A percentile compares a stretch with the other conserved stretches of the same genome.
phyloP scores from a whole-genome alignment of 768 basidiomycete genomes.

The Russula sp. region DNA sequence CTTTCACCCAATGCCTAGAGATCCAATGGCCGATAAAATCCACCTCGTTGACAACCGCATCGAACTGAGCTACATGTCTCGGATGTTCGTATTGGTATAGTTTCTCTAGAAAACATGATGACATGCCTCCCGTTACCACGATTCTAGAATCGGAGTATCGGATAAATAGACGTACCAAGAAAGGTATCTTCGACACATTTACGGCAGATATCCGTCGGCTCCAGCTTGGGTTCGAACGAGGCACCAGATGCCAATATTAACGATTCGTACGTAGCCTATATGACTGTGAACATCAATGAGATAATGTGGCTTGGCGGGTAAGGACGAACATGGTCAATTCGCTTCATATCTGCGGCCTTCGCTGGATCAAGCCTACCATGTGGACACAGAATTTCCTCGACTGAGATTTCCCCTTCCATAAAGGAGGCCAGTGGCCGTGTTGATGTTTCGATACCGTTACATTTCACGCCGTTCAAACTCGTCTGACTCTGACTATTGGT shows the following conservation, averaged over 20 bases:
- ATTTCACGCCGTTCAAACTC: constrained; percentile 8
- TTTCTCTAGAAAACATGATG: constrained; percentile 46
- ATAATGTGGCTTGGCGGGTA: background rate
- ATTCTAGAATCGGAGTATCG: constrained; percentile 7
- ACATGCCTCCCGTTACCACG: background rate
- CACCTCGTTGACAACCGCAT: constrained; percentile 47
- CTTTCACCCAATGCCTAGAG: constrained; percentile 77
- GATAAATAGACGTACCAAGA: constrained; percentile 44
- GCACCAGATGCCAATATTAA: constrained; percentile 41
- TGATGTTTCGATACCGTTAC: background rate
- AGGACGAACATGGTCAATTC: constrained; percentile 52
- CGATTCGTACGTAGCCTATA: constrained; percentile 46
- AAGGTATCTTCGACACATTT: constrained; percentile 58
- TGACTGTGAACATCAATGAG: constrained; percentile 9
- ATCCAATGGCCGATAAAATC: constrained; percentile 60
- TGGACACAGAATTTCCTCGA: constrained; percentile 54
- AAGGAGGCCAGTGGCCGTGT: background rate
- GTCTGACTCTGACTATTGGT: constrained; percentile 5
- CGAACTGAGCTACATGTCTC: constrained; percentile 55
- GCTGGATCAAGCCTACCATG: constrained; percentile 63
- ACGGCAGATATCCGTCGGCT: constrained; percentile 54
- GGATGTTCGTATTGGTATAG: constrained; percentile 70
- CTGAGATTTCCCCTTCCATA: constrained; percentile 43
- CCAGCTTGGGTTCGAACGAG: constrained; percentile 48
- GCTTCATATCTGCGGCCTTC: constrained; percentile 63